These are phyloP conservation scores for Galeopsis tetrahit DNA, from an alignment of 257 asterid species.

Conservation along the genomic window DNA sequence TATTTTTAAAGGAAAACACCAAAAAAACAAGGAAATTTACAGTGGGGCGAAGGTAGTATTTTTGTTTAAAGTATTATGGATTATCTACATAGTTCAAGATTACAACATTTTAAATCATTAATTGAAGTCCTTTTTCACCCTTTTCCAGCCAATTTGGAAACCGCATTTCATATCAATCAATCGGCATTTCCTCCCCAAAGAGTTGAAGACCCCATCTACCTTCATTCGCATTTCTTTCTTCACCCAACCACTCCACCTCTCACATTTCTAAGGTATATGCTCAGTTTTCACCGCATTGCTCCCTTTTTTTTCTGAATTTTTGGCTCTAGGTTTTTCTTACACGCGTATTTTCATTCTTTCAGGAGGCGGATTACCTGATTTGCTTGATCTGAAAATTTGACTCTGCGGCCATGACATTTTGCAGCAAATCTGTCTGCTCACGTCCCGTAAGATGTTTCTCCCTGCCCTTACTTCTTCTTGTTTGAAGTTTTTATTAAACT, in stretches of 20 bases:
- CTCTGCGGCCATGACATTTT: conserved; percentile 43
- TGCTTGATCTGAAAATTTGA: conserved; percentile 41
- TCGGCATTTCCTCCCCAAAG: too few species aligned
- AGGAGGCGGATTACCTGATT: conserved; percentile 19
- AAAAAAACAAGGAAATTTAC: too few species aligned
- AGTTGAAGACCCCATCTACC: too few species aligned
- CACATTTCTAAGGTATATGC: conserved; percentile 23
- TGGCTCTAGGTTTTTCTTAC: conserved; percentile 10
- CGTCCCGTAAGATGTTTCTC: conserved; percentile 40
- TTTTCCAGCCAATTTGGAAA: too few species aligned
- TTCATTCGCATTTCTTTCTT: too few species aligned
- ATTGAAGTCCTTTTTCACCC: too few species aligned
- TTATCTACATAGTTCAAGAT: too few species aligned
- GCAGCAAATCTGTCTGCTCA: conserved; percentile 45
- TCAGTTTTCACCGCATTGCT: not conserved
- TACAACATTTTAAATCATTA: too few species aligned
- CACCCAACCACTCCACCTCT: not conserved
- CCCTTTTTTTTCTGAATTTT: not conserved
- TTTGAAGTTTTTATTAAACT: not conserved
- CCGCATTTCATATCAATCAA: too few species aligned
- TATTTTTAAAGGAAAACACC: too few species aligned
- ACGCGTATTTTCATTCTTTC: not conserved
- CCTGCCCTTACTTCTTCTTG: not conserved
- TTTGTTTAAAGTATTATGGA: too few species aligned
- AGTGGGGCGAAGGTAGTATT: too few species aligned